These are phyloP conservation scores for Microcos paniculata DNA, from an alignment of 345 rosid genomes.

Conservation along the genomic window DNA sequence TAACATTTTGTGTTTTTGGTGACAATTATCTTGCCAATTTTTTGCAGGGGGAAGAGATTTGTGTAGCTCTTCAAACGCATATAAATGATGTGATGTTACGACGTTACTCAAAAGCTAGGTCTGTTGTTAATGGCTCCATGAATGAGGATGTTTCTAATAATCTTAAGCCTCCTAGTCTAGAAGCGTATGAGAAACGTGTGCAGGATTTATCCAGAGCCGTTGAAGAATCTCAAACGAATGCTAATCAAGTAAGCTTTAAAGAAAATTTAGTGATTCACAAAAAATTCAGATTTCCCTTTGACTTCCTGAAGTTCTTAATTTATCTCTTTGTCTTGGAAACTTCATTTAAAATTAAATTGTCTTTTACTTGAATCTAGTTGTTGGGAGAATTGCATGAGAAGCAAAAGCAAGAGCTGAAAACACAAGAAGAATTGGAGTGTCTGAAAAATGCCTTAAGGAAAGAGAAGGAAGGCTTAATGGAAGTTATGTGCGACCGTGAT, in stretches of 20 bases:
- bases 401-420: conserved; percentile 48
- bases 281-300: background rate
- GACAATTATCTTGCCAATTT: conserved; percentile 11
- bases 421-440: conserved; percentile 71
- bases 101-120: conserved; percentile 94
- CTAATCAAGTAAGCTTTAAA: conserved; percentile 49
- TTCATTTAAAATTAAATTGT: conserved; percentile 7
- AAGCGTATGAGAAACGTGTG: conserved; percentile 68
- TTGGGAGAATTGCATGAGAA: conserved; percentile 70
- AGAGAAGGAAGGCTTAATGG: conserved; percentile 60
- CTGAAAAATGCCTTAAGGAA: conserved; percentile 55
- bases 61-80: conserved; percentile 98
- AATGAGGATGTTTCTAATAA: conserved; percentile 71
- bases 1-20: conserved; percentile 2
- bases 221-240: conserved; percentile 73
- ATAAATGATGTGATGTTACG: conserved; percentile 98
- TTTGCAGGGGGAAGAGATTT: conserved; percentile 92
- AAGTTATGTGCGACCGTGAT: conserved; percentile 53
- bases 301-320: background rate
- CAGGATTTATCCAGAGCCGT: conserved; percentile 74
- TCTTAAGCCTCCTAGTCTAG: conserved; percentile 57
- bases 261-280: background rate
- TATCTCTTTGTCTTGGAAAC: background rate
- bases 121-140: conserved; percentile 53
- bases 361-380: conserved; percentile 45